Conservation (phyloP, 257 asterid species). For the Plantago ovata region DNA sequence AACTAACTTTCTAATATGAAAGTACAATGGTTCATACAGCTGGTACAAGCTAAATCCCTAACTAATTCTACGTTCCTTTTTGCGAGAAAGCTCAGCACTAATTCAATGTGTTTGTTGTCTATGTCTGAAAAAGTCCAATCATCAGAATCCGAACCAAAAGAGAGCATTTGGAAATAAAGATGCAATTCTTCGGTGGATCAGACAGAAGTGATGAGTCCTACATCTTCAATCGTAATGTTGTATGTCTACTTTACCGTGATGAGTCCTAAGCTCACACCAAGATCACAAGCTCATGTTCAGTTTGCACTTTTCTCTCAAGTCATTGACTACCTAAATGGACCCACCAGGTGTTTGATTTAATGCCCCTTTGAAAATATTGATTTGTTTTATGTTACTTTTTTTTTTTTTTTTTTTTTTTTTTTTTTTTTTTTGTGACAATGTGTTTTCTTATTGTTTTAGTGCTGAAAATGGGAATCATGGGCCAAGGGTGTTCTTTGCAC, state of each 20-base stretch:
- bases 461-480: constrained; percentile 93
- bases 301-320: constrained; percentile 92
- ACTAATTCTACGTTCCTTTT: no score
- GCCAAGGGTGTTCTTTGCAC: constrained; percentile 95
- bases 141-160: no score
- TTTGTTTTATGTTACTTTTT: no score
- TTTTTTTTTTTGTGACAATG: constrained; percentile 9
- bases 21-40: no score
- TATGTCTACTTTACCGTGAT: constrained; percentile 84
- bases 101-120: no score
- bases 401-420: not conserved
- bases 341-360: constrained; percentile 56
- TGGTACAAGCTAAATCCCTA: no score
- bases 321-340: constrained; percentile 95
- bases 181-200: no score
- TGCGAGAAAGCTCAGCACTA: no score
- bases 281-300: constrained; percentile 98
- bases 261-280: constrained; percentile 83
- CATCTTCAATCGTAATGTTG: constrained; percentile 82
- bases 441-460: constrained; percentile 36
- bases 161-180: no score
- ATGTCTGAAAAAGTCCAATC: no score
- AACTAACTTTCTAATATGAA: no score
- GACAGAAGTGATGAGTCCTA: no score
- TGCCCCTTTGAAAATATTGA: constrained; percentile 16